Conservation (phyloP, 1,139 yeast species). For the Debaryomyces udenii region DNA sequence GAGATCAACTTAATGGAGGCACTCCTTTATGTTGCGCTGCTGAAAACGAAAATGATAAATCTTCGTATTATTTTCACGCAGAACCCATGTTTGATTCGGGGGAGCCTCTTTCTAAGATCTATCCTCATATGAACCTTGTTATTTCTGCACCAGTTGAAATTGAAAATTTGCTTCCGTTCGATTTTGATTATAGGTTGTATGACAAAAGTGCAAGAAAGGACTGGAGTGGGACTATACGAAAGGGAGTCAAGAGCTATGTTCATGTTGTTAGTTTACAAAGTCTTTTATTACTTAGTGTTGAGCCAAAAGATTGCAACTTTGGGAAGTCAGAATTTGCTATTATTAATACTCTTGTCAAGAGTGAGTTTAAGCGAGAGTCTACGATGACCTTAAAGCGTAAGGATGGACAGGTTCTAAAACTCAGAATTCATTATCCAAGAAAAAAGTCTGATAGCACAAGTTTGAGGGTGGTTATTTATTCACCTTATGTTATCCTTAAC, state of each 20-base stretch:
- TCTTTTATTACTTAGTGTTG: constrained; percentile 70
- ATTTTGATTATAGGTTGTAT: constrained; percentile 72
- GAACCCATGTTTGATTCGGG: constrained; percentile 64
- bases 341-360: constrained; percentile 60
- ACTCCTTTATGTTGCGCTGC: constrained; percentile 64
- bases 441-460: constrained; percentile 49
- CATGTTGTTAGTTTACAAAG: constrained; percentile 81
- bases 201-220: constrained; percentile 75
- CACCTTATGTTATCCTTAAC: constrained; percentile 85
- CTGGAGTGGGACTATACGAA: constrained; percentile 63
- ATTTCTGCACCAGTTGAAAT: constrained; percentile 87
- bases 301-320: constrained; percentile 67
- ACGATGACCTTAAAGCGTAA: constrained; percentile 50
- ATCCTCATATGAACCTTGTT: constrained; percentile 81
- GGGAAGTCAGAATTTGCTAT: constrained; percentile 79
- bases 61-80: constrained; percentile 70
- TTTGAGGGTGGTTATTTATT: constrained; percentile 65
- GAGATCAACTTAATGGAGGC: constrained; percentile 54
- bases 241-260: constrained; percentile 69
- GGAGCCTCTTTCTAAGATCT: constrained; percentile 72
- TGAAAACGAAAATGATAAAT: constrained; percentile 34
- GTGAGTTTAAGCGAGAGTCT: constrained; percentile 61
- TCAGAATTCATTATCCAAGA: constrained; percentile 67
- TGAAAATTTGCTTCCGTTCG: constrained; percentile 84
- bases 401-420: constrained; percentile 68